Percentiles rank a stretch among this genome's conserved stretches.
phyloP scores from a whole-genome alignment of 2,329 filamentous ascomycete species.

The Phyllosticta citrichinensis region DNA sequence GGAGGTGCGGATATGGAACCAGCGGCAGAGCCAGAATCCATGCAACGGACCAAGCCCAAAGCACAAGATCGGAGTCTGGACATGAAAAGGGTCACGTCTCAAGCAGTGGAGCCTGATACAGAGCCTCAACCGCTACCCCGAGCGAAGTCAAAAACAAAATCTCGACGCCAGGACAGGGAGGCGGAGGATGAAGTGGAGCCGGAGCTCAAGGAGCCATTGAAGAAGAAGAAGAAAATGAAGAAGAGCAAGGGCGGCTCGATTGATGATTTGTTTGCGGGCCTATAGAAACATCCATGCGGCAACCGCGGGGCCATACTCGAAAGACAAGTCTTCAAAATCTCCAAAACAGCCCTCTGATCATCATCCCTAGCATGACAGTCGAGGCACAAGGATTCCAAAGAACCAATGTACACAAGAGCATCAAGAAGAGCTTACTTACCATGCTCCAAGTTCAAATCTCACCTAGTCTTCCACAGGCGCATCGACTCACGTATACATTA shows the following conservation, averaged over 20 bases:
- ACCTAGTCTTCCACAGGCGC: too few species aligned
- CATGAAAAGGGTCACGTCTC: not conserved
- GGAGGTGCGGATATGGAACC: not conserved
- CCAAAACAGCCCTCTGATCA: too few species aligned
- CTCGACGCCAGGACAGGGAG: not conserved
- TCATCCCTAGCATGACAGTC: too few species aligned
- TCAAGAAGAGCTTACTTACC: too few species aligned
- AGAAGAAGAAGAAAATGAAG: constrained; percentile 9
- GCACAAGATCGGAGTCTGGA: not conserved
- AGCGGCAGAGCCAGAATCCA: not conserved
- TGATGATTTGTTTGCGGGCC: constrained; percentile 7
- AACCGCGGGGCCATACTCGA: too few species aligned
- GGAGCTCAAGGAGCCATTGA: not conserved
- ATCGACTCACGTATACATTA: too few species aligned
- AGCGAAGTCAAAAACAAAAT: not conserved
- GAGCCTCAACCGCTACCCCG: not conserved
- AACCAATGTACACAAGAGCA: too few species aligned
- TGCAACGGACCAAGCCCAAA: not conserved
- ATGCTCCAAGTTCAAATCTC: too few species aligned
- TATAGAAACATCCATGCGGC: not conserved
- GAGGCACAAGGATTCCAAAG: too few species aligned
- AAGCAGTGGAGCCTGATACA: not conserved
- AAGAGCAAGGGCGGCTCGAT: constrained; percentile 3
- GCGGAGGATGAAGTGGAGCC: not conserved
- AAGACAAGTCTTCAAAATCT: too few species aligned